Conservation (phyloP, 306 rosid genomes). For the Fagus crenata region DNA sequence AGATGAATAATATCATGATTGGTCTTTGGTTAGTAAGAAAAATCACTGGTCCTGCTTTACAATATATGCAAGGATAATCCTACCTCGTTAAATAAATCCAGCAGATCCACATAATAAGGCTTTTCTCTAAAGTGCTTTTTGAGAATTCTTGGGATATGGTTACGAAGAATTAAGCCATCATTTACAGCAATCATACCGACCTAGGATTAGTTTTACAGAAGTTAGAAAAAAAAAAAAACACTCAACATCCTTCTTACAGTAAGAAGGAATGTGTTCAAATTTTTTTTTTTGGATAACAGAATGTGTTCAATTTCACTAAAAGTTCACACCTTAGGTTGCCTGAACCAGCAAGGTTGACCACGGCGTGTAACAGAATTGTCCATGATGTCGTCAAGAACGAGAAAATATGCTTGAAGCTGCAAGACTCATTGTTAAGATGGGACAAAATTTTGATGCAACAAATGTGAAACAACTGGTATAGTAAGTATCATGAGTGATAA, state of each 20-base stretch:
- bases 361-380: slow-evolving; percentile 57
- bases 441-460: background rate
- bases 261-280: background rate
- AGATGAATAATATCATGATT: background rate
- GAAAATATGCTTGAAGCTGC: slow-evolving; percentile 72
- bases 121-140: slow-evolving; percentile 76
- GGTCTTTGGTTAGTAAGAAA: background rate
- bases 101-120: slow-evolving; percentile 80
- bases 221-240: slow-evolving; percentile 8
- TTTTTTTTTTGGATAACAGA: background rate
- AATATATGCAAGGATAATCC: slow-evolving; percentile 11
- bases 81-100: slow-evolving; percentile 91
- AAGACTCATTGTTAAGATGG: slow-evolving; percentile 3
- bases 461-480: background rate
- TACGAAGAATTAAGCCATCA: slow-evolving; percentile 77
- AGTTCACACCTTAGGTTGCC: slow-evolving; percentile 53
- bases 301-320: background rate
- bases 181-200: slow-evolving; percentile 84
- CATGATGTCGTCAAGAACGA: slow-evolving; percentile 64
- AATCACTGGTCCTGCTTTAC: background rate
- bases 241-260: background rate
- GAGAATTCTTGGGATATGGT: slow-evolving; percentile 75
- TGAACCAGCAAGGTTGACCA: slow-evolving; percentile 63
- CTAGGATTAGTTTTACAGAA: slow-evolving; percentile 37
- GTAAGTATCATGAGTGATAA: slow-evolving; percentile 22